Percentiles rank a stretch among this genome's conserved stretches.
Evolutionary conservation across 176 grass and related monocot species (phyloP).

Genomic region (Triticum aestivum): IWGSC_CS_RefSeq_v2.1 NC_057808.1:505456237-505456736

Average conservation of each 20-base stretch:
- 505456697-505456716: not conserved
- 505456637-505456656: not conserved
- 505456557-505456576: conserved; percentile 65
- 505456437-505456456: not conserved
- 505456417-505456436: conserved; percentile 42
- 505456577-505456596: conserved; percentile 78
- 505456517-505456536: conserved; percentile 32
- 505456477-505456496: conserved; percentile 52
- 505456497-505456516: conserved; percentile 37
- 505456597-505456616: conserved; percentile 46
- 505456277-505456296: conserved; percentile 14
- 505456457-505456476: conserved; percentile 17
- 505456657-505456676: not conserved
- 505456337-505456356: conserved; percentile 26
- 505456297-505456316: conserved; percentile 15
- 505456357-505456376: not conserved
- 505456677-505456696: not conserved
- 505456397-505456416: not conserved
- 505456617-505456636: conserved; percentile 45
- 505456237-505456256: conserved; percentile 30
- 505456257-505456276: conserved; percentile 46
- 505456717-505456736: not conserved
- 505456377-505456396: conserved; percentile 5
- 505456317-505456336: conserved; percentile 20
- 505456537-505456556: conserved; percentile 32